A percentile compares a stretch with the other conserved stretches of the same genome.
Conservation (phyloP, 2,329 filamentous ascomycete genomes). For the Xylaria sp. region DNA sequence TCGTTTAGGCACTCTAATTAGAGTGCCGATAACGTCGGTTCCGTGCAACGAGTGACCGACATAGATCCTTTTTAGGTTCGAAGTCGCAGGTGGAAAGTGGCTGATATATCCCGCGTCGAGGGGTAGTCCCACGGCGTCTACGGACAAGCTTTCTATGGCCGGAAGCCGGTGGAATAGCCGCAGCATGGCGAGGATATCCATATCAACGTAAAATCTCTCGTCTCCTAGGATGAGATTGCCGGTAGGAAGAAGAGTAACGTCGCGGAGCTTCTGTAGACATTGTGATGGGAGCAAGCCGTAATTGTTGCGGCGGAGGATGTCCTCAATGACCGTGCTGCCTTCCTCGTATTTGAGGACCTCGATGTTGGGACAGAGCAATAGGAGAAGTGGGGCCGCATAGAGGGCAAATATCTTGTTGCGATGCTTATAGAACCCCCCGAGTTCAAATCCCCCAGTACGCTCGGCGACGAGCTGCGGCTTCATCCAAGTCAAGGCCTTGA, state of each 20-base stretch:
- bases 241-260: conserved; percentile 25
- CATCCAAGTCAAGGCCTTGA: conserved; percentile 27
- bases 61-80: conserved; percentile 21
- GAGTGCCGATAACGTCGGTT: conserved; percentile 4
- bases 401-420: conserved; percentile 17
- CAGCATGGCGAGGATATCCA: conserved; percentile 24
- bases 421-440: not conserved
- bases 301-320: conserved; percentile 26
- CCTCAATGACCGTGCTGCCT: conserved; percentile 11
- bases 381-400: conserved; percentile 20
- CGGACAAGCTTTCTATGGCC: conserved; percentile 21
- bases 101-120: not conserved
- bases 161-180: conserved; percentile 30
- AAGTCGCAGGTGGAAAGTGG: conserved; percentile 19
- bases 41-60: conserved; percentile 11
- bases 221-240: not conserved
- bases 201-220: conserved; percentile 7
- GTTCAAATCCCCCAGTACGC: not conserved
- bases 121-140: conserved; percentile 12
- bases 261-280: conserved; percentile 21
- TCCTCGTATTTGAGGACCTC: conserved; percentile 22
- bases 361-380: conserved; percentile 27
- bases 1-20: conserved; percentile 18
- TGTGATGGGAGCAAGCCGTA: conserved; percentile 22
- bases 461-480: conserved; percentile 25